phyloP scores from a whole-genome alignment of 1,139 yeast genomes.

The Eremothecium gossypii region DNA sequence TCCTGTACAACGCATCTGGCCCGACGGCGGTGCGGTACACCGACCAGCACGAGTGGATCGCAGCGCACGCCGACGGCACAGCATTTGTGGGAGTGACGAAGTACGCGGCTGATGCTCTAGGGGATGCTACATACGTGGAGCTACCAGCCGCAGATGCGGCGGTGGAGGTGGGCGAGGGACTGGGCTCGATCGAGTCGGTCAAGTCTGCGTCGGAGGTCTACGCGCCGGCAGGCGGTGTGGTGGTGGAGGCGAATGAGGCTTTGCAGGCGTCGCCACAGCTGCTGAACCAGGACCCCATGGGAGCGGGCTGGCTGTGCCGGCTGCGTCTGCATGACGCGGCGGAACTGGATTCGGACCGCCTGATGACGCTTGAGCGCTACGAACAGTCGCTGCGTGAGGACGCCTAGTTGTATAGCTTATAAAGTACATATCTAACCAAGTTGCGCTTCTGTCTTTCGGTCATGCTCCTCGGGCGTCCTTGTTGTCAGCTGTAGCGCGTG shows the following conservation, averaged over 20 bases:
- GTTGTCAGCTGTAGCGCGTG: constrained; percentile 88
- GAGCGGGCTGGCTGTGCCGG: constrained; percentile 89
- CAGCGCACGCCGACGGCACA: constrained; percentile 70
- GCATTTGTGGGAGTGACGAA: constrained; percentile 87
- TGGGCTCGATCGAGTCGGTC: constrained; percentile 92
- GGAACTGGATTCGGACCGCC: constrained; percentile 29
- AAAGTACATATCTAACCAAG: background rate
- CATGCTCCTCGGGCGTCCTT: constrained; percentile 60
- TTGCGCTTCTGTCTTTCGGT: constrained; percentile 18
- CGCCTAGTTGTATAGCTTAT: background rate
- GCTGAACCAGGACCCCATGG: constrained; percentile 84
- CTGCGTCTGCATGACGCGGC: constrained; percentile 30
- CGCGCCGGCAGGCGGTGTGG: constrained; percentile 74
- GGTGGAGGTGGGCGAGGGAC: constrained; percentile 65
- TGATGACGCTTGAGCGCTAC: constrained; percentile 53
- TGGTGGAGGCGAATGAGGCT: constrained; percentile 58
- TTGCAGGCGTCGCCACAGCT: constrained; percentile 67
- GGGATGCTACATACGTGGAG: constrained; percentile 93
- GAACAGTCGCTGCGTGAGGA: constrained; percentile 52
- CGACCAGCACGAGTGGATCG: constrained; percentile 92
- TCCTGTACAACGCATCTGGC: constrained; percentile 24
- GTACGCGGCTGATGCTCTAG: constrained; percentile 96
- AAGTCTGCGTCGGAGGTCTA: constrained; percentile 92
- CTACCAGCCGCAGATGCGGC: constrained; percentile 67
- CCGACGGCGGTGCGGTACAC: constrained; percentile 53